phyloP scores from a whole-genome alignment of 2,329 filamentous ascomycete genomes.

The Verruconis gallopava region DNA sequence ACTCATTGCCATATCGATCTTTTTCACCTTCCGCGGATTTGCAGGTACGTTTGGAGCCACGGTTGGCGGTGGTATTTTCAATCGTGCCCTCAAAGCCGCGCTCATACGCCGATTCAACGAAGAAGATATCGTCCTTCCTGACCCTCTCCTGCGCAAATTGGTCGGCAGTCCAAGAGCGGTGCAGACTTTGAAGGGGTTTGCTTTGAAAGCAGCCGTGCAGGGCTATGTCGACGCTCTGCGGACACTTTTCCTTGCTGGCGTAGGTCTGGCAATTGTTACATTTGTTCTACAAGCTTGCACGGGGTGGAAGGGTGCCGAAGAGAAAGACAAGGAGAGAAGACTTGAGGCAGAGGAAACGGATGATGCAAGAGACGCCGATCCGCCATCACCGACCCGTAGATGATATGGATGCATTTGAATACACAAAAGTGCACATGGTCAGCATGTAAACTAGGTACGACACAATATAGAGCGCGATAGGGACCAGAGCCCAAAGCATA shows the following conservation, averaged over 20 bases:
- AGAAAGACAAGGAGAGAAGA: slow-evolving; percentile 2
- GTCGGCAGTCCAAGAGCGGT: slow-evolving; percentile 48
- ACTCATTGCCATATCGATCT: slow-evolving; percentile 61
- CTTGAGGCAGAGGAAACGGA: too few relatives aligned
- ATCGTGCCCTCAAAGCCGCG: slow-evolving; percentile 42
- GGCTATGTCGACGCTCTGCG: slow-evolving; percentile 43
- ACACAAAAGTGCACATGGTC: too few relatives aligned
- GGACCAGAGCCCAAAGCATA: too few relatives aligned
- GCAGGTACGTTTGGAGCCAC: slow-evolving; percentile 70
- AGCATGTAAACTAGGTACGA: too few relatives aligned
- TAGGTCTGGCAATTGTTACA: slow-evolving; percentile 35
- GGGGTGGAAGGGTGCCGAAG: slow-evolving; percentile 36
- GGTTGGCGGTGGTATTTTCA: slow-evolving; percentile 65
- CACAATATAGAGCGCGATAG: too few relatives aligned
- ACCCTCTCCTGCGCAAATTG: slow-evolving; percentile 39
- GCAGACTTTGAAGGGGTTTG: slow-evolving; percentile 32
- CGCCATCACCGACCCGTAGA: too few relatives aligned
- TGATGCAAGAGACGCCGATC: too few relatives aligned
- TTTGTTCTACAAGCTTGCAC: slow-evolving; percentile 43
- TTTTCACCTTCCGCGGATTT: slow-evolving; percentile 71
- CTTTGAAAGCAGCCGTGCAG: slow-evolving; percentile 37
- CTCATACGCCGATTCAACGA: slow-evolving; percentile 46
- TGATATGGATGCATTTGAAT: too few relatives aligned
- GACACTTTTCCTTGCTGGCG: slow-evolving; percentile 39
- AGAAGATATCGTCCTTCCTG: slow-evolving; percentile 24